A percentile compares a stretch with the other conserved stretches of the same genome.
These are phyloP conservation scores for Boletellus deceptivus DNA, from an alignment of 1,284 basidiomycete genomes.

Conservation along the genomic window DNA sequence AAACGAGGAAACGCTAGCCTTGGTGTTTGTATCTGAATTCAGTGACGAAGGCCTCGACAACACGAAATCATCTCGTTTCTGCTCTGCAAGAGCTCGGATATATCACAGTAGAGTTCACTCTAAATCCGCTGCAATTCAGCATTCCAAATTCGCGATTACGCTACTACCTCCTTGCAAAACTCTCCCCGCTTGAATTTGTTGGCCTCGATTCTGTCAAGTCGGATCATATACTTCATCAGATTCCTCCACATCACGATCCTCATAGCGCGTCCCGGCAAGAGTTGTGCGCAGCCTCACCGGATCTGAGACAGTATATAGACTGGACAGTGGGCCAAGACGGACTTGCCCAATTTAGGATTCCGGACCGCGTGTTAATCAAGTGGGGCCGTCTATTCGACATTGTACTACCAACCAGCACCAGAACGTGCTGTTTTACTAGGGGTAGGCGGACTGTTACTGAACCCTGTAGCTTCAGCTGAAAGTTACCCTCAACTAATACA, in stretches of 20 bases:
- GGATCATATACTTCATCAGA: constrained; percentile 19
- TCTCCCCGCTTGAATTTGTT: constrained; percentile 38
- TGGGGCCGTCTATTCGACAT: constrained; percentile 81
- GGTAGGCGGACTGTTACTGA: constrained; percentile 40
- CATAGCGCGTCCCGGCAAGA: not conserved
- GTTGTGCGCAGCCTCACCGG: constrained; percentile 5
- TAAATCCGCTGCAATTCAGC: constrained; percentile 73
- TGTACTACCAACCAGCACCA: constrained; percentile 56
- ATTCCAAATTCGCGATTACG: constrained; percentile 76
- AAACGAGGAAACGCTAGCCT: not conserved
- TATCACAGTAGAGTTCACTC: constrained; percentile 54
- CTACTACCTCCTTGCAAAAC: constrained; percentile 74
- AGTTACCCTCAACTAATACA: not conserved
- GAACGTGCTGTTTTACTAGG: constrained; percentile 77
- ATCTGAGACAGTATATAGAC: constrained; percentile 55
- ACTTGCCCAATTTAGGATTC: constrained; percentile 38
- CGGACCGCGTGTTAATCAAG: constrained; percentile 62
- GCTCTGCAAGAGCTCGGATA: constrained; percentile 55
- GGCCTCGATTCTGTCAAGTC: constrained; percentile 14
- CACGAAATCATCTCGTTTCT: constrained; percentile 51
- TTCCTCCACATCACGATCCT: constrained; percentile 13
- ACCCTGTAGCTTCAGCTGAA: not conserved
- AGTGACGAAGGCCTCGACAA: constrained; percentile 60
- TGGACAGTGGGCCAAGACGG: constrained; percentile 20
- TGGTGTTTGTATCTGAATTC: constrained; percentile 7